phyloP scores from a whole-genome alignment of 257 asterid genomes.

The Nicotiana tomentosiformis region DNA sequence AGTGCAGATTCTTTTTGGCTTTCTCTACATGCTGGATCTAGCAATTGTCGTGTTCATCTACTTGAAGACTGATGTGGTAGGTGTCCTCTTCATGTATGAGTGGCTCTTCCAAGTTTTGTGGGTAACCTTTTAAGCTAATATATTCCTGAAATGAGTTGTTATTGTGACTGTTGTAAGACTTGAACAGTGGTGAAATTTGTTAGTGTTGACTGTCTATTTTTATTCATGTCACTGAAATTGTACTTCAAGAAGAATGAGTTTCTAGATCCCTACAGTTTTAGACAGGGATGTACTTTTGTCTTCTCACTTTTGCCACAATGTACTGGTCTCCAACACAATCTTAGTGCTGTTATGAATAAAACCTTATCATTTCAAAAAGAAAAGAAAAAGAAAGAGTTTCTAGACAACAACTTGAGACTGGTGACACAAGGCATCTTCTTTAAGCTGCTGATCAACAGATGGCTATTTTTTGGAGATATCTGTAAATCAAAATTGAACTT shows the following conservation, averaged over 20 bases:
- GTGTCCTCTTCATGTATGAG: conserved; percentile 2
- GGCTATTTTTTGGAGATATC: neutral
- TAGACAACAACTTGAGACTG: conserved; percentile 1
- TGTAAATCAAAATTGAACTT: neutral
- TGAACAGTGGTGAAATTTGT: neutral
- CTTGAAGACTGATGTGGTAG: conserved; percentile 81
- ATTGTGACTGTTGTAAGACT: neutral
- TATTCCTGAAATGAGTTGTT: neutral
- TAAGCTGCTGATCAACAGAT: neutral
- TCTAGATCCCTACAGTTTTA: neutral
- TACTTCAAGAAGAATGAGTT: neutral
- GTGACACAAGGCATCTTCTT: neutral
- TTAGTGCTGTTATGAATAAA: neutral
- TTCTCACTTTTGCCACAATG: neutral
- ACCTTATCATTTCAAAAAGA: neutral
- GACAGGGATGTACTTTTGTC: neutral
- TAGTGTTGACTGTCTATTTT: neutral
- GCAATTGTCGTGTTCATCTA: conserved; percentile 72
- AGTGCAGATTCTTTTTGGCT: conserved; percentile 77
- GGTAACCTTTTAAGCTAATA: neutral
- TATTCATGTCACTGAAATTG: neutral
- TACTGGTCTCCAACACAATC: neutral
- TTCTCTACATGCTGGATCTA: conserved; percentile 73
- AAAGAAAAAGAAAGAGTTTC: neutral
- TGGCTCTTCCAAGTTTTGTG: neutral